Evolutionary conservation across 371 early-diverging fungal species (phyloP).

Genomic region (Mucor plumbeus): DNA sequence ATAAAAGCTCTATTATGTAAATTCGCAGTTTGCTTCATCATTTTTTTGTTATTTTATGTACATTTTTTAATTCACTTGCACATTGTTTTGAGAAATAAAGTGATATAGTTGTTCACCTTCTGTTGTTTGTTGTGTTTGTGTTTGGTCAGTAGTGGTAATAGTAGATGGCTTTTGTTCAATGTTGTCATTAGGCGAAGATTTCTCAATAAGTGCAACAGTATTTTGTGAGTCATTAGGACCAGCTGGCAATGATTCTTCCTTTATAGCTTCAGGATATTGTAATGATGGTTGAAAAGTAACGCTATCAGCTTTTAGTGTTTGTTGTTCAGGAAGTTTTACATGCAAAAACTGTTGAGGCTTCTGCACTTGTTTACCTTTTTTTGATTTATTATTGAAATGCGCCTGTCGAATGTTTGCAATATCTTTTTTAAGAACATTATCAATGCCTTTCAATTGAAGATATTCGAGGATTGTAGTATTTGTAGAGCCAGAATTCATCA

Average conservation of each 20-base stretch:
- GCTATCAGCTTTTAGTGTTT: background rate
- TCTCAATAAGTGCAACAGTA: background rate
- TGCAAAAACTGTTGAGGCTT: background rate
- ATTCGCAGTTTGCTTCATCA: no score
- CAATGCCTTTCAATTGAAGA: slow-evolving; percentile 10
- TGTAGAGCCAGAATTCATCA: slow-evolving; percentile 15
- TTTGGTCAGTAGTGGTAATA: background rate
- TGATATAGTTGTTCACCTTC: slow-evolving; percentile 3
- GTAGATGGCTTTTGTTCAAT: background rate
- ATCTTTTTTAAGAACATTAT: slow-evolving; percentile 23
- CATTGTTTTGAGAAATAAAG: slow-evolving; percentile 3
- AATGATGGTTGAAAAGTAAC: background rate
- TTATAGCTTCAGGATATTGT: no score
- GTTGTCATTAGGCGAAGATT: background rate
- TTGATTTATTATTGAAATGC: slow-evolving; percentile 13
- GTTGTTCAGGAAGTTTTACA: background rate
- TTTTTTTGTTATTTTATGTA: no score
- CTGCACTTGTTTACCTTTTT: background rate
- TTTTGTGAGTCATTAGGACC: no score
- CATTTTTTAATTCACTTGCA: background rate
- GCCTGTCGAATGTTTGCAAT: slow-evolving; percentile 24
- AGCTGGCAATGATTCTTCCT: no score
- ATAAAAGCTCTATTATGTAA: no score
- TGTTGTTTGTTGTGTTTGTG: background rate
- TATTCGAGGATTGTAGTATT: slow-evolving; percentile 14